Conservation (phyloP, 1,139 yeast species). For the Debaryomycetaceae sp. region DNA sequence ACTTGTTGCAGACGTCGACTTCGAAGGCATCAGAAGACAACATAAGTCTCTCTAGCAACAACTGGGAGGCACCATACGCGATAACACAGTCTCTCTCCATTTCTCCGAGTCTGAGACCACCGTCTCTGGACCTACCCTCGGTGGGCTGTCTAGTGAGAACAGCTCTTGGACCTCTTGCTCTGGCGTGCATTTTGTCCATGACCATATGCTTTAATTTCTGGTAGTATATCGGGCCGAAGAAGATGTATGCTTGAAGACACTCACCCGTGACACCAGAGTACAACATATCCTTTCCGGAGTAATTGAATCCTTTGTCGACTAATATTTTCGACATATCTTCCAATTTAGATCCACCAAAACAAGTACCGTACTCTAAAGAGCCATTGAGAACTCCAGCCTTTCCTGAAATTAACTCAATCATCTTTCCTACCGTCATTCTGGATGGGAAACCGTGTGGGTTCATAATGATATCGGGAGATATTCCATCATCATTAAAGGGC, state of each 20-base stretch:
- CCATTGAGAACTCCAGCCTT: conserved; percentile 97
- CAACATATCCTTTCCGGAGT: conserved; percentile 96
- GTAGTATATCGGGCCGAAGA: conserved; percentile 97
- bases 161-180: conserved; percentile 99
- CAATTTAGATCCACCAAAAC: conserved; percentile 94
- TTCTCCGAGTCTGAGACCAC: conserved; percentile 98
- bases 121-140: conserved; percentile 98
- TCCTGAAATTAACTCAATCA: conserved; percentile 95
- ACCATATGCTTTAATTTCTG: conserved; percentile 99
- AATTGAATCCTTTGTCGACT: conserved; percentile 87
- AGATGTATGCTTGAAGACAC: conserved; percentile 92
- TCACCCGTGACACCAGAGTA: conserved; percentile 99
- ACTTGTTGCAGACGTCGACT: conserved; percentile 87
- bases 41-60: conserved; percentile 92
- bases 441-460: conserved; percentile 99
- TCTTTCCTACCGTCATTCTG: conserved; percentile 99
- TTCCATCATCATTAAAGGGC: conserved; percentile 91
- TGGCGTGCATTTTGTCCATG: conserved; percentile 97
- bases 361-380: conserved; percentile 89
- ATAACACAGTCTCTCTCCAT: conserved; percentile 99
- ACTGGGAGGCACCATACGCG: conserved; percentile 98
- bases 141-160: conserved; percentile 98
- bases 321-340: conserved; percentile 94
- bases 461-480: conserved; percentile 93
- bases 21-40: conserved; percentile 96